These are phyloP conservation scores for Xylaria venustula DNA, from an alignment of 495 filamentous ascomycete genomes.

Conservation along the genomic window DNA sequence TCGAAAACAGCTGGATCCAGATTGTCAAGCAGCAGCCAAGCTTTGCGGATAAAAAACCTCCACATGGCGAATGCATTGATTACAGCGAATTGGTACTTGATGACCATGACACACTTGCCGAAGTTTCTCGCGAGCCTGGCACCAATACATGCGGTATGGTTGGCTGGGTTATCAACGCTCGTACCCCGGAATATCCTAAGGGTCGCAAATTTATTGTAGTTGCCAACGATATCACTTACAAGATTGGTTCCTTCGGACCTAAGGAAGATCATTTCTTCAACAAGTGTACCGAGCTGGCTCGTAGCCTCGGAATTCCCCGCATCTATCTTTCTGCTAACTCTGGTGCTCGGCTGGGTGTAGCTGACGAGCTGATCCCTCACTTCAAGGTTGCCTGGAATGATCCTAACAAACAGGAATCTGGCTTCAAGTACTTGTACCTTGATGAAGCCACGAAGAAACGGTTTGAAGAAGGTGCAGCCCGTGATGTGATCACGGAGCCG, in stretches of 20 bases:
- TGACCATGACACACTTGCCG: slow-evolving; percentile 85
- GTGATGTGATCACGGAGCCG: slow-evolving; percentile 85
- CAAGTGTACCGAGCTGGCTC: slow-evolving; percentile 95
- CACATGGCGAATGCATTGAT: slow-evolving; percentile 88
- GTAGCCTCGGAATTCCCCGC: slow-evolving; percentile 89
- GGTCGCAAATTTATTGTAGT: slow-evolving; percentile 92
- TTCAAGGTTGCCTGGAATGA: slow-evolving; percentile 98
- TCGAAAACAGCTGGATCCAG: slow-evolving; percentile 91
- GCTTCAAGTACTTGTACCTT: slow-evolving; percentile 98
- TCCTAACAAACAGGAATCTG: slow-evolving; percentile 73
- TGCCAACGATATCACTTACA: slow-evolving; percentile 98
- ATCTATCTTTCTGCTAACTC: slow-evolving; percentile 99
- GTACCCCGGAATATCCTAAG: slow-evolving; percentile 94
- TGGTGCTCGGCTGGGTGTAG: slow-evolving; percentile 96
- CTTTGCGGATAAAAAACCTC: slow-evolving; percentile 77
- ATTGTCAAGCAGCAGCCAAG: slow-evolving; percentile 66
- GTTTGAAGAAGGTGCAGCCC: slow-evolving; percentile 78
- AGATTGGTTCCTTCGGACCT: slow-evolving; percentile 96
- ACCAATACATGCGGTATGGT: slow-evolving; percentile 98
- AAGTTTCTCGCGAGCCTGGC: slow-evolving; percentile 90
- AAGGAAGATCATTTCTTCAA: slow-evolving; percentile 97
- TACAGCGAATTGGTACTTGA: slow-evolving; percentile 92
- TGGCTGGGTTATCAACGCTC: slow-evolving; percentile 94
- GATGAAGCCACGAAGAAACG: slow-evolving; percentile 81
- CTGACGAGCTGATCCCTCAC: slow-evolving; percentile 93